These are phyloP conservation scores for Crithidia expoeki DNA, from an alignment of 208 protist genomes.

Conservation along the genomic window DNA sequence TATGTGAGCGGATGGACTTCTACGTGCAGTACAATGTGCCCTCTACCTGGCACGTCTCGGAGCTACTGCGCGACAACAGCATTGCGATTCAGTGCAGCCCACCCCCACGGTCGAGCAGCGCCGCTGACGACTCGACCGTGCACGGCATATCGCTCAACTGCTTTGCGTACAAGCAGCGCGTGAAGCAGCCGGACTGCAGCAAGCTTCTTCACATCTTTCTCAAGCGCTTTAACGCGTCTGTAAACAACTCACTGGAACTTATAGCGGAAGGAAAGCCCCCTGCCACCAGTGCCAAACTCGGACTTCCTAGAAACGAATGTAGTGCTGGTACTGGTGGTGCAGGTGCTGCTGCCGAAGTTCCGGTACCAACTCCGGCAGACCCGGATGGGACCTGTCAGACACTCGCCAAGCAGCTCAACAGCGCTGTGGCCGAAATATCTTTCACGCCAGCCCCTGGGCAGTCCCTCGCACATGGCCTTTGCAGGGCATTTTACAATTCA, in stretches of 20 bases:
- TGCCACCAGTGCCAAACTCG: constrained; percentile 1
- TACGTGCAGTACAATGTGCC: constrained; percentile 83
- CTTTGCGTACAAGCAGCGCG: constrained; percentile 79
- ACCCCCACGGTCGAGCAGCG: constrained; percentile 16
- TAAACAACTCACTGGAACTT: constrained; percentile 69
- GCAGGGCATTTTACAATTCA: constrained; percentile 83
- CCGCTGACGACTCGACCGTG: constrained; percentile 29
- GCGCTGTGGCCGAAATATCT: constrained; percentile 74
- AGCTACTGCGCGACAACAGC: constrained; percentile 74
- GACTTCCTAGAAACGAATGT: not conserved
- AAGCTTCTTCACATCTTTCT: constrained; percentile 76
- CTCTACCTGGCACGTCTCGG: constrained; percentile 62
- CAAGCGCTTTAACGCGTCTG: constrained; percentile 79
- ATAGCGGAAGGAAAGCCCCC: constrained; percentile 34
- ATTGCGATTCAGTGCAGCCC: constrained; percentile 79
- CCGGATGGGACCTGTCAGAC: constrained; percentile 37
- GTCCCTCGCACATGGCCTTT: constrained; percentile 70
- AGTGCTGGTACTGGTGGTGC: not conserved
- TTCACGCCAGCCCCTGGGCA: constrained; percentile 64
- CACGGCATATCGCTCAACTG: constrained; percentile 83
- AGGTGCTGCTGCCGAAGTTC: not conserved
- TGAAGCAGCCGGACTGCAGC: constrained; percentile 58
- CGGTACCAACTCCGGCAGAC: not conserved
- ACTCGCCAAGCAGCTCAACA: constrained; percentile 55
- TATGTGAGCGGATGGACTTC: constrained; percentile 83